phyloP scores from a whole-genome alignment of 2,329 filamentous ascomycete species.

The Calycina herbarum region DNA sequence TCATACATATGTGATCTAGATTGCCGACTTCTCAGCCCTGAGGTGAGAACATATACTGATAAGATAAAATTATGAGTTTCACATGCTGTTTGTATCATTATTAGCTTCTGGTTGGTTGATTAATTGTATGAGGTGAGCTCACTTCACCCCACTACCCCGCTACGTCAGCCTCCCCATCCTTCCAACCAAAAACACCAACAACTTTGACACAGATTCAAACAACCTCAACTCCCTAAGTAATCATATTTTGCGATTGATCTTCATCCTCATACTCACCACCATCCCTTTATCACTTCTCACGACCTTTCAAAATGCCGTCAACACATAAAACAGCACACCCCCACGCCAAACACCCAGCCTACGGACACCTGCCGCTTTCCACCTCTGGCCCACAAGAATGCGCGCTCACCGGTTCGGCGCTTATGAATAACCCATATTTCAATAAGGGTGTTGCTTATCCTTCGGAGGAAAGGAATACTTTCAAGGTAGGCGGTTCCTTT shows the following conservation, averaged over 20 bases:
- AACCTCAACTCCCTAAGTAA: too few relatives aligned
- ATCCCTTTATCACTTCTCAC: background rate
- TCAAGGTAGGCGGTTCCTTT: constrained; percentile 44
- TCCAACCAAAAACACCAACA: too few relatives aligned
- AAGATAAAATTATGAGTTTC: too few relatives aligned
- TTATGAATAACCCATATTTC: constrained; percentile 67
- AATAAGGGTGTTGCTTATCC: constrained; percentile 86
- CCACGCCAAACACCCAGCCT: constrained; percentile 39
- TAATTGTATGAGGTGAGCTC: too few relatives aligned
- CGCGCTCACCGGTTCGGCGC: constrained; percentile 49
- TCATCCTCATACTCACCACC: background rate
- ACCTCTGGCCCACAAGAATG: constrained; percentile 51
- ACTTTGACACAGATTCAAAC: too few relatives aligned
- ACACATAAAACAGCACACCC: constrained; percentile 27
- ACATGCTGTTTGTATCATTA: too few relatives aligned
- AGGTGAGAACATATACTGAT: background rate
- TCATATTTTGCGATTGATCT: background rate
- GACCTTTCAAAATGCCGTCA: background rate
- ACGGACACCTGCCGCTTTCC: constrained; percentile 48
- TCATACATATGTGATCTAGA: background rate
- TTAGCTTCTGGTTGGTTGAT: too few relatives aligned
- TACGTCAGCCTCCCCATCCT: too few relatives aligned
- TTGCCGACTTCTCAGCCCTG: background rate
- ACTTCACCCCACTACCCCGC: too few relatives aligned
- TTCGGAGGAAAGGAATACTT: constrained; percentile 63